Percentiles rank a stretch among this genome's conserved stretches.
Evolutionary conservation across 2,329 filamentous ascomycete species (phyloP).

Genomic region (Pseudonectria foliicola): DNA sequence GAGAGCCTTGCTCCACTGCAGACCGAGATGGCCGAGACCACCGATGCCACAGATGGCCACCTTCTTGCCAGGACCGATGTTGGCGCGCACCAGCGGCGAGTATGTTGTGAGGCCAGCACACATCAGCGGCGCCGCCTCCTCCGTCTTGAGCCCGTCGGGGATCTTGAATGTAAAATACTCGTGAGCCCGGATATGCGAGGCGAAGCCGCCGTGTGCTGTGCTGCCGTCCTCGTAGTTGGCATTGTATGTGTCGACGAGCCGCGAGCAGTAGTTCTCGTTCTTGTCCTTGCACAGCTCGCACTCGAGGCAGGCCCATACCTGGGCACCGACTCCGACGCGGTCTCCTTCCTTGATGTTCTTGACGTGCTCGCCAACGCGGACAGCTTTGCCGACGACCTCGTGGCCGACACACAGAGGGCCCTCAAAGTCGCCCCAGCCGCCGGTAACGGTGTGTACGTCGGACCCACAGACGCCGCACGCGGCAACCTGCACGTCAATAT

Average conservation of each 20-base stretch:
- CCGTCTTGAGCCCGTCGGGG: slow-evolving; percentile 42
- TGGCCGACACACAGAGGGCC: slow-evolving; percentile 47
- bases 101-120: slow-evolving; percentile 73
- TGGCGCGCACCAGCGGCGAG: slow-evolving; percentile 59
- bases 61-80: slow-evolving; percentile 60
- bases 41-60: slow-evolving; percentile 69
- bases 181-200: slow-evolving; percentile 42
- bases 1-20: slow-evolving; percentile 64
- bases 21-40: slow-evolving; percentile 65
- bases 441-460: slow-evolving; percentile 52
- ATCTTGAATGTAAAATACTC: slow-evolving; percentile 55
- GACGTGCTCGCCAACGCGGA: slow-evolving; percentile 38
- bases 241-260: slow-evolving; percentile 50
- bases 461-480: slow-evolving; percentile 59
- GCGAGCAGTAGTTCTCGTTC: slow-evolving; percentile 45
- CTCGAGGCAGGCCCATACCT: slow-evolving; percentile 50
- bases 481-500: slow-evolving; percentile 63
- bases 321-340: slow-evolving; percentile 56
- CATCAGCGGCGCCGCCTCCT: slow-evolving; percentile 59
- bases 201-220: slow-evolving; percentile 58
- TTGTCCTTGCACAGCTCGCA: slow-evolving; percentile 39
- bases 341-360: slow-evolving; percentile 52
- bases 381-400: slow-evolving; percentile 52
- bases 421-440: slow-evolving; percentile 45
- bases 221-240: slow-evolving; percentile 50